Evolutionary conservation across 306 rosid species (phyloP).

Genomic region (Macrotyloma uniflorum): DNA sequence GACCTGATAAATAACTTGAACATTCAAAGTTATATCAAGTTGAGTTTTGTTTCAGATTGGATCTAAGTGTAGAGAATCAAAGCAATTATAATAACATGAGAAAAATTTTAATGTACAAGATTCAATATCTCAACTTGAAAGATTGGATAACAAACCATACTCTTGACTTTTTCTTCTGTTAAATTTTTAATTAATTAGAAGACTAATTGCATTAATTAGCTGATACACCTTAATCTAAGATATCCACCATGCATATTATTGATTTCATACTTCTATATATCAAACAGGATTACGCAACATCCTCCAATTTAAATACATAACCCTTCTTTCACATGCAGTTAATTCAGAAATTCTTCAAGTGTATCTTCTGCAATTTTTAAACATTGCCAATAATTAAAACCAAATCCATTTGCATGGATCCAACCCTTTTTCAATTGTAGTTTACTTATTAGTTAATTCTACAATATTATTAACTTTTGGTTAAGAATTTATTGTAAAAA

Average conservation of each 20-base stretch:
- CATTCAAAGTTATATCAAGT: neutral
- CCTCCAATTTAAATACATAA: neutral
- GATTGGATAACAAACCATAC: conserved; percentile 2
- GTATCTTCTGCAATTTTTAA: neutral
- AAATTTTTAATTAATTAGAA: neutral
- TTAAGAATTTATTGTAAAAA: neutral
- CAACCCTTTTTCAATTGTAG: conserved; percentile 29
- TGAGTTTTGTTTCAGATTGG: neutral
- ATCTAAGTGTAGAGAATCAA: neutral
- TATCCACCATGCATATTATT: neutral
- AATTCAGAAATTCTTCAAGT: neutral
- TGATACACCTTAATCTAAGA: conserved; percentile 2
- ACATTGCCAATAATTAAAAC: conserved; percentile 36
- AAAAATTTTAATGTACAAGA: neutral
- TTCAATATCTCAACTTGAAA: neutral
- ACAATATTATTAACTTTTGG: neutral
- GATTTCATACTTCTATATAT: neutral
- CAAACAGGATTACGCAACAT: neutral
- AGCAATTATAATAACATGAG: neutral
- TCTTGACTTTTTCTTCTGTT: neutral
- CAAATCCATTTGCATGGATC: conserved; percentile 6
- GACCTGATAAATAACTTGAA: neutral
- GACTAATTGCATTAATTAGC: conserved; percentile 26
- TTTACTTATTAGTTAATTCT: neutral
- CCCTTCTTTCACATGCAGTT: conserved; percentile 34